phyloP scores from a whole-genome alignment of 1,284 basidiomycete genomes.

The Ustilago lituana region DNA sequence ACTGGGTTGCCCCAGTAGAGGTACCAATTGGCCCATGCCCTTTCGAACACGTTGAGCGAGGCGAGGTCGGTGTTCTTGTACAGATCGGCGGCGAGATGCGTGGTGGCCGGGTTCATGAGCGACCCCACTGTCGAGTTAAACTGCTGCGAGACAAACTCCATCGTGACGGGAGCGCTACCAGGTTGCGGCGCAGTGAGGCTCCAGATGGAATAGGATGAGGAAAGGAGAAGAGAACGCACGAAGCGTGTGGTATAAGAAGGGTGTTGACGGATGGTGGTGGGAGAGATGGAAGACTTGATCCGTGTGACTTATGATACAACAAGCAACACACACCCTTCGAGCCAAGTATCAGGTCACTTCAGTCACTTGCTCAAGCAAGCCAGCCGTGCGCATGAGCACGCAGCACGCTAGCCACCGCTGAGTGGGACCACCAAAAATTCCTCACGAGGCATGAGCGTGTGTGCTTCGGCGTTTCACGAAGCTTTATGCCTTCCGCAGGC shows the following conservation, averaged over 20 bases:
- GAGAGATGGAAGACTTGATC: background rate
- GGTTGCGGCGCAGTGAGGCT: conserved; percentile 4
- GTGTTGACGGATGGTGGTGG: conserved; percentile 10
- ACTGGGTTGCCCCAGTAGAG: conserved; percentile 77
- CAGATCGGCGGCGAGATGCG: conserved; percentile 67
- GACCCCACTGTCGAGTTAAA: conserved; percentile 49
- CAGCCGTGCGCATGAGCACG: conserved; percentile 14
- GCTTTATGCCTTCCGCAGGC: too few species aligned
- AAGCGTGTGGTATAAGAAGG: conserved; percentile 2
- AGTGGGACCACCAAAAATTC: too few species aligned
- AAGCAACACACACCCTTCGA: conserved; percentile 1
- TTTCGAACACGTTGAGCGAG: conserved; percentile 57
- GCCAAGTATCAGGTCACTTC: background rate
- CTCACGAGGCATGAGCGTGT: background rate
- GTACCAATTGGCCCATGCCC: conserved; percentile 69
- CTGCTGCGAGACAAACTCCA: conserved; percentile 48
- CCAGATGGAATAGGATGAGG: background rate
- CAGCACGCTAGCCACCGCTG: too few species aligned
- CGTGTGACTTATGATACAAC: background rate
- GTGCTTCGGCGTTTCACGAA: background rate
- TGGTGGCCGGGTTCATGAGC: conserved; percentile 43
- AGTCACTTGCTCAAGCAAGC: too few species aligned
- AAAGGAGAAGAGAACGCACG: conserved; percentile 5
- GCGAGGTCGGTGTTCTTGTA: conserved; percentile 56
- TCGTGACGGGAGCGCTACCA: conserved; percentile 20